phyloP scores from a whole-genome alignment of 2,329 filamentous ascomycete species.

The Chaetomiaceae sp. region DNA sequence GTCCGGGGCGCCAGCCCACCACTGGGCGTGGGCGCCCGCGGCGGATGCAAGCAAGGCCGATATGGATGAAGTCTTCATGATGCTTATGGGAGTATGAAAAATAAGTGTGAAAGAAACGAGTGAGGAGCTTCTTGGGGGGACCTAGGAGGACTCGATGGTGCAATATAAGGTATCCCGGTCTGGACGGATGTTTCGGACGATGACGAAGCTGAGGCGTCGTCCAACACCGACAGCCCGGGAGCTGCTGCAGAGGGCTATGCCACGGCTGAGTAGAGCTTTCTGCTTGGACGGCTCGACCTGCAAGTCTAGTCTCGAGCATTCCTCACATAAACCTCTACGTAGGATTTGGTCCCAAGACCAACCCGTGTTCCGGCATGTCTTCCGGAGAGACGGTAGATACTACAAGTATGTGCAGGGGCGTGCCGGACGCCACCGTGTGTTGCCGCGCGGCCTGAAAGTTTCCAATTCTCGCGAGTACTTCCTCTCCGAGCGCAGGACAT shows the following conservation, averaged over 20 bases:
- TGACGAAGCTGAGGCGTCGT: not conserved
- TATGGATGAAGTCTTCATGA: conserved; percentile 30
- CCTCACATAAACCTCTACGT: no score
- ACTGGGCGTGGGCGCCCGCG: conserved; percentile 29
- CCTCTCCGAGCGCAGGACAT: not conserved
- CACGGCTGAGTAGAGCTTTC: no score
- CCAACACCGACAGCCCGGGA: not conserved
- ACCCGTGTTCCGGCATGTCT: no score
- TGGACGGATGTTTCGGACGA: not conserved
- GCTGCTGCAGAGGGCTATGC: no score
- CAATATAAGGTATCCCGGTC: not conserved
- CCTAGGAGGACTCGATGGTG: not conserved
- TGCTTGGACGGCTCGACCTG: no score
- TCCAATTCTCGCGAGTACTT: conserved; percentile 2
- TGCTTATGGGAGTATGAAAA: not conserved
- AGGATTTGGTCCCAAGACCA: no score
- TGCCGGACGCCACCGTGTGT: not conserved
- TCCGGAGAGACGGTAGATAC: no score
- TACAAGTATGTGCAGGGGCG: no score
- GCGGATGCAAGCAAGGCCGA: conserved; percentile 25
- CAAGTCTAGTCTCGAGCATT: no score
- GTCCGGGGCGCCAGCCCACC: conserved; percentile 38
- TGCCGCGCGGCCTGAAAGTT: conserved; percentile 20
- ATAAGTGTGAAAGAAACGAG: not conserved
- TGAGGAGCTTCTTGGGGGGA: no score